Conservation (phyloP, 75 land plant genomes). For the Picea sitchensis region DNA sequence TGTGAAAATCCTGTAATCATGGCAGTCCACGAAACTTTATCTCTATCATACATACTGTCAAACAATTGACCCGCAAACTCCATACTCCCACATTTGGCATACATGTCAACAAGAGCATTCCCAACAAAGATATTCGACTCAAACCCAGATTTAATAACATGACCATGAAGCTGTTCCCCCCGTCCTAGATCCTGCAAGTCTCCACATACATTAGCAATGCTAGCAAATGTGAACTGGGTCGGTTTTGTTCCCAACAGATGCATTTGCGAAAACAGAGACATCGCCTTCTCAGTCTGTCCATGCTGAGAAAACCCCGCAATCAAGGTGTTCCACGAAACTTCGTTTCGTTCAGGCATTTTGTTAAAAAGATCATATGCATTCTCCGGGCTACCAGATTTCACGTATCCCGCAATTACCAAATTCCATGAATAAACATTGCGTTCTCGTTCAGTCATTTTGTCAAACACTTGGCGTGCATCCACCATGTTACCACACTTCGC, state of each 20-base stretch:
- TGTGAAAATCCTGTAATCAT: slow-evolving; percentile 16
- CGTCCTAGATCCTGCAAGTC: neutral
- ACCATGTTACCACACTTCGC: slow-evolving; percentile 40
- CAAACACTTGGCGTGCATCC: slow-evolving; percentile 45
- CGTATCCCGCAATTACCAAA: slow-evolving; percentile 23
- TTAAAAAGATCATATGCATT: slow-evolving; percentile 41
- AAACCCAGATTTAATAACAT: slow-evolving; percentile 28
- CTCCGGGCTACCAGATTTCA: slow-evolving; percentile 32
- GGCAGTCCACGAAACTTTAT: slow-evolving; percentile 21
- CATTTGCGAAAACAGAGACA: no score
- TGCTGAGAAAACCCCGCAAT: slow-evolving; percentile 55
- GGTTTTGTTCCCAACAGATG: no score
- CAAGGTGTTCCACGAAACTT: slow-evolving; percentile 68
- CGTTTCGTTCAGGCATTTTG: slow-evolving; percentile 42
- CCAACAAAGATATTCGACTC: slow-evolving; percentile 37
- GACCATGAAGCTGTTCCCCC: slow-evolving; percentile 40
- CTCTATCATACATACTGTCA: slow-evolving; percentile 19
- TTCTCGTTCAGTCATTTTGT: slow-evolving; percentile 28
- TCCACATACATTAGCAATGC: no score
- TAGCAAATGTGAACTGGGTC: no score
- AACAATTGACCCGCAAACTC: slow-evolving; percentile 38
- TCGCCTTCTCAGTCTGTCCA: neutral
- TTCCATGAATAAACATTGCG: slow-evolving; percentile 49
- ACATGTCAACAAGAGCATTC: slow-evolving; percentile 55
- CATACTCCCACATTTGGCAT: slow-evolving; percentile 59